phyloP scores from a whole-genome alignment of 352 stramenopile species.

The Saprolegnia parasitica region DNA sequence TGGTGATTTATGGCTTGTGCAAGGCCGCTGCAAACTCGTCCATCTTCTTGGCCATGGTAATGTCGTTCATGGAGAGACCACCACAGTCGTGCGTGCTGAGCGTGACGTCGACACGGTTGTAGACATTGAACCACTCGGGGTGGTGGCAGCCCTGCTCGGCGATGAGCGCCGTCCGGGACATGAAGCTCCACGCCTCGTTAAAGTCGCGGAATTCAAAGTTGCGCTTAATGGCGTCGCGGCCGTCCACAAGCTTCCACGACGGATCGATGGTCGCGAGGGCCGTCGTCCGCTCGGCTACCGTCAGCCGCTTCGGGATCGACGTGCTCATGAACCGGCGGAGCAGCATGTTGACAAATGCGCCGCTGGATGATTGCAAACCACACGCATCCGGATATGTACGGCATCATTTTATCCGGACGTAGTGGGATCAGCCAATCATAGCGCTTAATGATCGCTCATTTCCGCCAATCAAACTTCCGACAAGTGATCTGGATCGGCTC shows the following conservation, averaged over 20 bases:
- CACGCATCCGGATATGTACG: not conserved
- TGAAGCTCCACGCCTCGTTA: conserved; percentile 74
- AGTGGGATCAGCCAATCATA: no score
- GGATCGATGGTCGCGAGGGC: conserved; percentile 43
- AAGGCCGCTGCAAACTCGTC: conserved; percentile 46
- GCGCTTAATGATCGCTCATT: no score
- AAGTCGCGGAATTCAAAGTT: conserved; percentile 85
- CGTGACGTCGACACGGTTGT: conserved; percentile 96
- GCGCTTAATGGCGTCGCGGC: conserved; percentile 77
- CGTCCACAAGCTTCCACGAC: conserved; percentile 47
- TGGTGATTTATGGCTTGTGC: not conserved
- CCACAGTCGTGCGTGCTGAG: conserved; percentile 95
- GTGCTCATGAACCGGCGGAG: conserved; percentile 31
- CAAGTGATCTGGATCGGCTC: no score
- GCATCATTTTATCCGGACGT: not conserved
- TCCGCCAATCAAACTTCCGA: no score
- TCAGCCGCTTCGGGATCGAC: conserved; percentile 43
- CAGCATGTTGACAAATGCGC: not conserved
- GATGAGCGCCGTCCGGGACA: conserved; percentile 61
- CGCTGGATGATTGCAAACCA: not conserved
- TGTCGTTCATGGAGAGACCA: conserved; percentile 89
- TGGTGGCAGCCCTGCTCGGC: conserved; percentile 94
- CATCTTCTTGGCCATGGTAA: conserved; percentile 67
- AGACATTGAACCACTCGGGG: conserved; percentile 99
- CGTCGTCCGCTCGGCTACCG: conserved; percentile 38